Evolutionary conservation across 2,329 filamentous ascomycete species (phyloP), one percentile per base, ranked within the genome.

Genomic region (Ophiosphaerella herpotricha): DNA sequence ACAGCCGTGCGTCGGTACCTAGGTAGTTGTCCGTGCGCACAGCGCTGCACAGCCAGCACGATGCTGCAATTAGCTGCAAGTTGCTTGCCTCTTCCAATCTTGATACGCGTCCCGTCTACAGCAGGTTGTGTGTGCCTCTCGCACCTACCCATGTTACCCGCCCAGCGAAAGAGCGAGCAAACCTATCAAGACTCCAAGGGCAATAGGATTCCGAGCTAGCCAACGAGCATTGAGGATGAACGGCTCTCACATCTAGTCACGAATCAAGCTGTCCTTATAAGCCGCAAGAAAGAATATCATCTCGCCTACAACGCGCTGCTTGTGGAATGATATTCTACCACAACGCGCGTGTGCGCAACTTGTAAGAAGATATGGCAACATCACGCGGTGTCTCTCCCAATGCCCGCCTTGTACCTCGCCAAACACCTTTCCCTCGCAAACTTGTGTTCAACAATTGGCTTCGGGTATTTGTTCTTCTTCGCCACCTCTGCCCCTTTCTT

Each of bases 371-470:
- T 21, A 21, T 21, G 18, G 18, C 18, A 21, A 21, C 4, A 4
- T 21, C 18, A 71, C 16, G 80, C 77, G 29, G 76, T 83, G 21
- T 76, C 74, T 61, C 78, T 77, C 31, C 79, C 81, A 45, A 86
- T 71, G 0, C 83, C 86, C 33, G 77, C 78, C 72, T 92, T 93
- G 70, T 91, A 95, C 58, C 84, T 83, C 46, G 74, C 76, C 67
- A 94, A 74, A 24, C 87, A 87, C 58, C 83, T 80, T 44, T 88
- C 84, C 50, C 91, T 82, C 44, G 82, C 82, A 11, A 77, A 77
- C 64, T 86, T 87, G 70, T 96, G 91, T 35, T 88, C 82, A 1
- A 96, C 89, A 57, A 93, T 86, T 7, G 84, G 83, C 70, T 79
- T 77, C 0, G 91, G 90, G 68, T 96, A 96, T 0, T 88, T 87